phyloP scores from a whole-genome alignment of 1,284 basidiomycete genomes.

The Malassezia sympodialis region DNA sequence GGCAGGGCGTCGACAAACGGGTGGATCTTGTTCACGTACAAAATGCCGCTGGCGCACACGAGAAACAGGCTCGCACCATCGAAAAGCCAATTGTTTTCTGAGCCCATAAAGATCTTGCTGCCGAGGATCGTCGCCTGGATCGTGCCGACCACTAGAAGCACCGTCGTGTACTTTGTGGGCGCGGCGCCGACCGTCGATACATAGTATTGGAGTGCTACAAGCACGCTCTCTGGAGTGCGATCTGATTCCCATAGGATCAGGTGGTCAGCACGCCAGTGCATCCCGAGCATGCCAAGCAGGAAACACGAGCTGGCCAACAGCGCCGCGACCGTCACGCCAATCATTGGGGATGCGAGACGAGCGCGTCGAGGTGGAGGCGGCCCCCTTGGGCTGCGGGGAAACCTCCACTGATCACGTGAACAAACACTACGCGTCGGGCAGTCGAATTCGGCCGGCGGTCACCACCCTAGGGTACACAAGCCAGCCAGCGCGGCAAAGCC shows the following conservation, averaged over 20 bases:
- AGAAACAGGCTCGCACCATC: conserved; percentile 47
- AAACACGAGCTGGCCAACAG: conserved; percentile 31
- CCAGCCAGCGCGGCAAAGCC: neutral
- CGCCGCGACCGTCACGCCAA: conserved; percentile 23
- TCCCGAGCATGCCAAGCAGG: conserved; percentile 39
- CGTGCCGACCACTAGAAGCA: conserved; percentile 25
- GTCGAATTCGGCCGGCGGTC: neutral
- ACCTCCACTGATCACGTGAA: conserved; percentile 10
- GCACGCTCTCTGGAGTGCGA: conserved; percentile 29
- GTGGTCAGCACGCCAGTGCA: conserved; percentile 47
- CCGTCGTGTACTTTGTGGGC: conserved; percentile 21
- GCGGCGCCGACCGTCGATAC: conserved; percentile 29
- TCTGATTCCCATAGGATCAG: conserved; percentile 43
- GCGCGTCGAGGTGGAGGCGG: neutral
- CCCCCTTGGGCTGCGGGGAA: neutral
- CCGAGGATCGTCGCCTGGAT: conserved; percentile 24
- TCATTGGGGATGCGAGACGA: conserved; percentile 17
- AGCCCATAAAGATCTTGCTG: conserved; percentile 33
- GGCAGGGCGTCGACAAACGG: conserved; percentile 20
- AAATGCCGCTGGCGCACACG: conserved; percentile 34
- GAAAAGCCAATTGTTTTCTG: conserved; percentile 47
- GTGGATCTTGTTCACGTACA: conserved; percentile 38
- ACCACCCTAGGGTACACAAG: neutral
- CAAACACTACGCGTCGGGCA: conserved; percentile 5
- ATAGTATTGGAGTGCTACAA: conserved; percentile 42